phyloP scores from a whole-genome alignment of 108 stramenopile species.

The Nitzschia sp. region DNA sequence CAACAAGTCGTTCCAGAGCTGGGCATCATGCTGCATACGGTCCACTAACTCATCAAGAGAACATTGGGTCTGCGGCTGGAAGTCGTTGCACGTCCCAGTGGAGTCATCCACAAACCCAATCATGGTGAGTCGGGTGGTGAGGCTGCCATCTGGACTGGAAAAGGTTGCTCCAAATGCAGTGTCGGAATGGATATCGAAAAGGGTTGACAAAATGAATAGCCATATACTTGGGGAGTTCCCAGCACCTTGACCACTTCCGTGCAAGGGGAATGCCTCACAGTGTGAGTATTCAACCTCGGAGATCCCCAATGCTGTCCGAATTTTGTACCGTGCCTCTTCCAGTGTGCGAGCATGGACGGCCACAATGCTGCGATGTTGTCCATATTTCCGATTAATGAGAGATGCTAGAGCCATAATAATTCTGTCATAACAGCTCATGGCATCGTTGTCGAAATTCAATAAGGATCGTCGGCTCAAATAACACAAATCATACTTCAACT shows the following conservation, averaged over 20 bases:
- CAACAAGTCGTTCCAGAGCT: constrained; percentile 4
- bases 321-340: not conserved
- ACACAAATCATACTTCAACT: not conserved
- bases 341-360: not conserved
- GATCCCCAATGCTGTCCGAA: not conserved
- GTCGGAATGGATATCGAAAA: constrained; percentile 4
- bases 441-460: no score
- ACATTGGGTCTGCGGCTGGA: not conserved
- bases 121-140: not conserved
- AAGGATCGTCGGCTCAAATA: not conserved
- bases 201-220: not conserved
- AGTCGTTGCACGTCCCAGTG: no score
- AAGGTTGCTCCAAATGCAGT: not conserved
- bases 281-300: not conserved
- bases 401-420: not conserved
- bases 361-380: no score
- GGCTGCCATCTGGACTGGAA: not conserved
- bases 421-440: constrained; percentile 1
- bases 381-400: no score
- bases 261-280: not conserved
- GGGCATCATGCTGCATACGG: no score
- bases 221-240: not conserved
- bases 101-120: not conserved
- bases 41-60: not conserved
- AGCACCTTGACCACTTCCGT: constrained; percentile 9